These are phyloP conservation scores for Cryptosporidium ubiquitum DNA, from an alignment of 169 alveolate genomes.

Conservation along the genomic window DNA sequence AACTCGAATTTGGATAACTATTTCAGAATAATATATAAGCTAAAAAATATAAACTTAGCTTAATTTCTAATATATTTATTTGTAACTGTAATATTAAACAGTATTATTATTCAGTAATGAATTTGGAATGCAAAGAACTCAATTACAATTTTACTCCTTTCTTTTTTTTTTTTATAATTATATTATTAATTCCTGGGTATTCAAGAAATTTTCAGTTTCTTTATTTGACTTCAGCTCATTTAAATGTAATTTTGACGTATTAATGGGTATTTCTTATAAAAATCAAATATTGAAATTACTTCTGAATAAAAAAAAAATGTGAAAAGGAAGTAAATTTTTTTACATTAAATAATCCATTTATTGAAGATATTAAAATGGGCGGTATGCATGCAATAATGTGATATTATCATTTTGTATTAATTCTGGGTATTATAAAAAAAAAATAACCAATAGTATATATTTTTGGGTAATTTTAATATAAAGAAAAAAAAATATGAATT, in stretches of 20 bases:
- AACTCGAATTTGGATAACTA: background rate
- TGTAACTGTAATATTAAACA: too few species aligned
- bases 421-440: background rate
- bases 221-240: background rate
- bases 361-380: constrained; percentile 14
- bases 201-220: background rate
- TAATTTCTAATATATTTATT: background rate
- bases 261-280: too few species aligned
- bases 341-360: background rate
- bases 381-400: constrained; percentile 8
- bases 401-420: background rate
- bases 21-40: too few species aligned
- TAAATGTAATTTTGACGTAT: background rate
- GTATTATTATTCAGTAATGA: too few species aligned
- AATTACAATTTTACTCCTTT: too few species aligned
- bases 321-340: background rate
- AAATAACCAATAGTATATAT: too few species aligned
- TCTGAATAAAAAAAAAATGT: background rate
- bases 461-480: too few species aligned
- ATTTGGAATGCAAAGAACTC: background rate
- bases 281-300: too few species aligned
- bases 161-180: too few species aligned
- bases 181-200: background rate
- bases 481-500: too few species aligned
- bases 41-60: too few species aligned